phyloP scores from a whole-genome alignment of 2,329 filamentous ascomycete species.

The Talaromyces sp. region DNA sequence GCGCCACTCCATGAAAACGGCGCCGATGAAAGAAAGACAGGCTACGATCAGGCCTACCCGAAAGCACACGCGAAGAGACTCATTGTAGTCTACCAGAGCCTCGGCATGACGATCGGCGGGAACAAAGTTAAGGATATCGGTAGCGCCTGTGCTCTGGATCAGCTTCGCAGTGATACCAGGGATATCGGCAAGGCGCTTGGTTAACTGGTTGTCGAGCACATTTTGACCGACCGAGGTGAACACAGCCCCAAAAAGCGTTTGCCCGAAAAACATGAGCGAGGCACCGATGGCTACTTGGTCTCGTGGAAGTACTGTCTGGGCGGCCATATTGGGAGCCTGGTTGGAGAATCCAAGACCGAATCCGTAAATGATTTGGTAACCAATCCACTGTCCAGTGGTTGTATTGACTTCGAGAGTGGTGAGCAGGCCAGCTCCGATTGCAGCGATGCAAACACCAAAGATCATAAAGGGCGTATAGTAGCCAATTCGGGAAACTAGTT shows the following conservation, averaged over 20 bases:
- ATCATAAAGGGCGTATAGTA: slow-evolving; percentile 11
- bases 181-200: slow-evolving; percentile 11
- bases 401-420: slow-evolving; percentile 14
- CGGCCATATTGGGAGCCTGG: slow-evolving; percentile 20
- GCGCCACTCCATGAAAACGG: slow-evolving; percentile 4
- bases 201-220: slow-evolving; percentile 18
- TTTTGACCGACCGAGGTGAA: slow-evolving; percentile 20
- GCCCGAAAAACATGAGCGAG: slow-evolving; percentile 21
- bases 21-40: background rate
- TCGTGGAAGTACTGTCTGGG: slow-evolving; percentile 20
- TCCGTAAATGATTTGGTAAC: slow-evolving; percentile 23
- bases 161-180: slow-evolving; percentile 22
- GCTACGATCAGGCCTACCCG: slow-evolving; percentile 1
- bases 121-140: background rate
- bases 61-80: background rate
- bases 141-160: slow-evolving; percentile 1
- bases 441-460: background rate
- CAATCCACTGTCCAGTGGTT: slow-evolving; percentile 22
- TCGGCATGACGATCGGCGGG: background rate
- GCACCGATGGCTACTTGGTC: slow-evolving; percentile 23
- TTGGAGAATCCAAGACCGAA: slow-evolving; percentile 24
- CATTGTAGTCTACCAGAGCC: slow-evolving; percentile 3
- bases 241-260: slow-evolving; percentile 21
- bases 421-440: slow-evolving; percentile 7
- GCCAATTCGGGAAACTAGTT: slow-evolving; percentile 2